A percentile compares a stretch with the other conserved stretches of the same genome.
phyloP scores from a whole-genome alignment of 2,329 filamentous ascomycete genomes.

The Fusarium guadeloupense region DNA sequence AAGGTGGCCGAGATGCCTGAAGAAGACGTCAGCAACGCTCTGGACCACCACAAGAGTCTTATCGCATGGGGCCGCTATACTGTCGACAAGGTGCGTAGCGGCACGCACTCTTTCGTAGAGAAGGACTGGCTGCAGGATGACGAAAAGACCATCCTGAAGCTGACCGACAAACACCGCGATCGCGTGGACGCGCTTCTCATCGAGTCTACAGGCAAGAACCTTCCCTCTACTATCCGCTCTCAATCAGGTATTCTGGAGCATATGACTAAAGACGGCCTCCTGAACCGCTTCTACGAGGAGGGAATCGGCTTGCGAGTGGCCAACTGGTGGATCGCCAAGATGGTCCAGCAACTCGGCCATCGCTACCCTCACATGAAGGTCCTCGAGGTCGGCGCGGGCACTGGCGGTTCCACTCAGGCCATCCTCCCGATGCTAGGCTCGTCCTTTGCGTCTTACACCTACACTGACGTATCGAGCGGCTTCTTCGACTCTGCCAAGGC shows the following conservation, averaged over 20 bases:
- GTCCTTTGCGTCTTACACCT: not conserved
- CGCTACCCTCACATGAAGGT: constrained; percentile 3
- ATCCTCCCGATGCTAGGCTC: not conserved
- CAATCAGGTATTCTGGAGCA: not conserved
- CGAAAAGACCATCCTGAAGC: no score
- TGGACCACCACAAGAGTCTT: not conserved
- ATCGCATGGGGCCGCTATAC: not conserved
- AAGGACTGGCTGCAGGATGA: not conserved
- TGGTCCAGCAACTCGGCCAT: constrained; percentile 1
- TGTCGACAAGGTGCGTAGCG: not conserved
- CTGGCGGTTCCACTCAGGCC: not conserved
- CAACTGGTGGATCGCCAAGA: not conserved
- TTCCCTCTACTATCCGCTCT: not conserved
- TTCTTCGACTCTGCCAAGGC: constrained; percentile 12
- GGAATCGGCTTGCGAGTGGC: not conserved
- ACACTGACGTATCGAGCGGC: constrained; percentile 4
- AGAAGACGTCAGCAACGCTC: not conserved
- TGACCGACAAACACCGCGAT: not conserved
- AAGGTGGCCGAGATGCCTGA: not conserved
- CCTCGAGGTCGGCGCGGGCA: constrained; percentile 3
- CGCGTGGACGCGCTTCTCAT: not conserved
- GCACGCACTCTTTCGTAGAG: not conserved
- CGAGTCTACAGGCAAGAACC: not conserved
- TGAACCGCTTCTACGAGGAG: constrained; percentile 47
- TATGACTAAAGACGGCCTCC: constrained; percentile 34